A percentile compares a stretch with the other conserved stretches of the same genome.
Evolutionary conservation across 495 filamentous ascomycete species (phyloP).

Genomic region (Penicillium parvum): DNA sequence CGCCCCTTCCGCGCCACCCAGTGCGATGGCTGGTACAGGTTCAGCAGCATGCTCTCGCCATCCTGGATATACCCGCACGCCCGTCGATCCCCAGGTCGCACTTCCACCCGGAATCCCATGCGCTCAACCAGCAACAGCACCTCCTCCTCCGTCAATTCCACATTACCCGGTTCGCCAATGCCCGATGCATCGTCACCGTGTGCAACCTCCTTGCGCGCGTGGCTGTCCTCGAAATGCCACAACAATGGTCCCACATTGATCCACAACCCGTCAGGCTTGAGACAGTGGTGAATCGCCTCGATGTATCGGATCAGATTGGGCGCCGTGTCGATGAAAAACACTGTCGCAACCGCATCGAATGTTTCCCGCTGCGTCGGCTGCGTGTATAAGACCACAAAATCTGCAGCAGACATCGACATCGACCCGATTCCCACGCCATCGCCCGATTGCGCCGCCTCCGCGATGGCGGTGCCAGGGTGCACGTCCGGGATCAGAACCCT

Average conservation of each 20-base stretch:
- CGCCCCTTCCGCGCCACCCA: constrained; percentile 80
- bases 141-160: constrained; percentile 86
- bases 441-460: constrained; percentile 23
- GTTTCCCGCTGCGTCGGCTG: constrained; percentile 48
- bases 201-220: constrained; percentile 35
- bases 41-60: constrained; percentile 75
- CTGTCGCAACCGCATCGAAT: constrained; percentile 80
- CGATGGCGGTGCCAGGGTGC: constrained; percentile 58
- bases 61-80: constrained; percentile 81
- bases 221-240: constrained; percentile 74
- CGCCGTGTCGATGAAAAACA: constrained; percentile 97
- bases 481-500: constrained; percentile 71
- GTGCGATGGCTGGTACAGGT: constrained; percentile 66
- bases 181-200: constrained; percentile 31
- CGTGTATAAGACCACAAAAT: constrained; percentile 76
- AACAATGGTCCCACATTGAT: constrained; percentile 87
- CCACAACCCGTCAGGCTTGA: constrained; percentile 75
- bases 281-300: constrained; percentile 70
- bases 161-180: constrained; percentile 74
- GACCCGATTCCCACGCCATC: constrained; percentile 26
- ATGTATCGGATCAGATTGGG: constrained; percentile 88
- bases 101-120: constrained; percentile 72
- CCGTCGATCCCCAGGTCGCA: constrained; percentile 43
- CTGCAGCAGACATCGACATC: constrained; percentile 83
- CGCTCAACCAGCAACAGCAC: constrained; percentile 68